Evolutionary conservation across 2,329 filamentous ascomycete genomes (phyloP), one percentile per base, ranked within the genome.

Genomic region (Sporothrix variecibatus): DNA sequence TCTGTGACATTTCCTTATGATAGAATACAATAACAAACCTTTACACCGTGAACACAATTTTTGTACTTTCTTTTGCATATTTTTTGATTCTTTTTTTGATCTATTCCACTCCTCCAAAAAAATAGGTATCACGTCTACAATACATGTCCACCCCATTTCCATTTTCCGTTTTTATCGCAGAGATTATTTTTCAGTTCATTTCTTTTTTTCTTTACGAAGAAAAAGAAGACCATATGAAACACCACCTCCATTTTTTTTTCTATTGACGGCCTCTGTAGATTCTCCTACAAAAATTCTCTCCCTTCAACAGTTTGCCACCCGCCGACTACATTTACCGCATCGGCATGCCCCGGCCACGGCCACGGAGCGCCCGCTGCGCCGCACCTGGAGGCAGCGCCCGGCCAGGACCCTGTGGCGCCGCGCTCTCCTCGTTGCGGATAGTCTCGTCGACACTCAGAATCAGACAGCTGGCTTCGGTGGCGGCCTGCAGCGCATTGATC

Each of bases 371-470:
- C 80, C 95, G 88, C 86, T 98, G 95, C 12, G 95, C 95, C 28
- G 95, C 95, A 78, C 93, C 93, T 0, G 92, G 91, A 4, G 93
- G 93, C 78, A 95, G 86, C 26, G 90, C 88, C 82, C 93, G 88
- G 73, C 90, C 88, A 0, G 95, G 95, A 9, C 90, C 94, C 83
- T 97, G 93, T 31, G 95, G 93, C 82, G 90, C 87, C 79, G 91
- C 89, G 80, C 94, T 97, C 86, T 98, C 95, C 86, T 99, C 94
- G 84, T 99, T 99, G 84, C 91, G 94, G 84, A 99, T 98, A 46
- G 96, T 99, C 90, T 99, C 96, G 81, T 99, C 96, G 73, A 99
- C 96, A 79, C 94, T 93, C 80, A 99, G 85, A 78, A 99, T 98
- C 85, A 99, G 85, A 85, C 96, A 99, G 78, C 93, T 93, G 28